A percentile compares a stretch with the other conserved stretches of the same genome.
Conservation (phyloP, 306 rosid species). For the Comarum palustre region DNA sequence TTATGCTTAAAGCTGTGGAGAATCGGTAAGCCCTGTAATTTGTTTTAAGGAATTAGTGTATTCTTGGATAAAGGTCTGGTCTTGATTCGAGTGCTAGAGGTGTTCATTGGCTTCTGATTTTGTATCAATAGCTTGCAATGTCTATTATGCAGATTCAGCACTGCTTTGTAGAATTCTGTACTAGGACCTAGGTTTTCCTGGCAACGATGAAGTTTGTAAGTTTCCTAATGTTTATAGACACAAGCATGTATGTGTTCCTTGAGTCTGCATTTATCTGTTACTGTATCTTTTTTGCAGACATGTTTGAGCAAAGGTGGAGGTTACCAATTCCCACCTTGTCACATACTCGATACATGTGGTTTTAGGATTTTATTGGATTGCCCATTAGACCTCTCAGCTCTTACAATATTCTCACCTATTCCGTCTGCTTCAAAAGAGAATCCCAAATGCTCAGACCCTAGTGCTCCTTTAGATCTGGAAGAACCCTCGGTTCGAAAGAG, state of each 20-base stretch:
- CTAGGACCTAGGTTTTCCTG: background rate
- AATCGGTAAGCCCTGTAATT: too few relatives aligned
- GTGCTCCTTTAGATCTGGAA: slow-evolving; percentile 20
- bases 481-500: slow-evolving; percentile 30
- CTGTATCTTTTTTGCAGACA: slow-evolving; percentile 23
- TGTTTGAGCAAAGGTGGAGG: slow-evolving; percentile 80
- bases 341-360: slow-evolving; percentile 67
- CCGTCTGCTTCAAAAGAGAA: slow-evolving; percentile 39
- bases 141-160: too few relatives aligned
- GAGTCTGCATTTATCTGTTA: background rate
- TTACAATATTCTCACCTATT: slow-evolving; percentile 68
- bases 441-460: slow-evolving; percentile 13
- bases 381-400: slow-evolving; percentile 78
- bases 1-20: too few relatives aligned
- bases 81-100: background rate
- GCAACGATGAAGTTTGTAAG: slow-evolving; percentile 12
- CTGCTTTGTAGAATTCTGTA: too few relatives aligned
- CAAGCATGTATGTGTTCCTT: background rate
- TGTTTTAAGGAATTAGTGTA: background rate
- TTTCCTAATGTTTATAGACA: background rate
- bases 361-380: slow-evolving; percentile 72
- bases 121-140: too few relatives aligned
- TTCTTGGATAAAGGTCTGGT: background rate
- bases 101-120: background rate
- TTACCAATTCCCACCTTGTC: slow-evolving; percentile 76